These are phyloP conservation scores for Entamoeba invadens DNA, from an alignment of 208 protist genomes.

Conservation along the genomic window DNA sequence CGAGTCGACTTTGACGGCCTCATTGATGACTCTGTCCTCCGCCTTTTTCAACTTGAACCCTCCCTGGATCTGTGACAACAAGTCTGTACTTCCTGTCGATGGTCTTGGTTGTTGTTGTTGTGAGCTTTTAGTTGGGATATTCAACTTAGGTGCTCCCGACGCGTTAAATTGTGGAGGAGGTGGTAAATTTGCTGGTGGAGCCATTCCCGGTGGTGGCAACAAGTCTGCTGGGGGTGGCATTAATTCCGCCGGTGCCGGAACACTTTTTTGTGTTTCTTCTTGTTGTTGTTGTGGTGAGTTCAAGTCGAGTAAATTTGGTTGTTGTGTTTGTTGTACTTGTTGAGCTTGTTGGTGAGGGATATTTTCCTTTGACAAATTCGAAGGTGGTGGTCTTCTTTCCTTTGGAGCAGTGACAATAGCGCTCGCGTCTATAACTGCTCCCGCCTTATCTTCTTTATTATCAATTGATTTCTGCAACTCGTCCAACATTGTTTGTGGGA, in stretches of 20 bases:
- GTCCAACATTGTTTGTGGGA: not conserved
- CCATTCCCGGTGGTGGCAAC: not conserved
- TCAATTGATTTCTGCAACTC: not conserved
- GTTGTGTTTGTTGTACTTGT: not conserved
- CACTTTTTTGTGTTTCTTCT: not conserved
- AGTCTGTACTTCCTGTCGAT: not conserved
- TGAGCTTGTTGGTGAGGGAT: not conserved
- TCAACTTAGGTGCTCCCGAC: not conserved
- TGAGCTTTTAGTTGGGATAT: not conserved
- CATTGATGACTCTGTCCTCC: not conserved
- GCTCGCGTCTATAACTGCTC: not conserved
- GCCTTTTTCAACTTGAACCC: not conserved
- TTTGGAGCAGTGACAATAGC: not conserved
- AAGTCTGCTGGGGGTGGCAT: not conserved
- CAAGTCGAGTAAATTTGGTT: not conserved
- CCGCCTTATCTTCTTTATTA: not conserved
- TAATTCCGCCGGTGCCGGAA: not conserved
- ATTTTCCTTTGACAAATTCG: not conserved
- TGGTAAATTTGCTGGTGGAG: not conserved
- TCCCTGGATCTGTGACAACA: not conserved
- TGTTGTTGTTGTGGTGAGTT: not conserved
- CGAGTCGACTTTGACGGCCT: not conserved
- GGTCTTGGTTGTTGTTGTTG: not conserved
- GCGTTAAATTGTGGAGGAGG: not conserved
- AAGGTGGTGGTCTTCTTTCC: not conserved